A percentile compares a stretch with the other conserved stretches of the same genome.
phyloP scores from a whole-genome alignment of 495 filamentous ascomycete species.

The Penicillium steckii region DNA sequence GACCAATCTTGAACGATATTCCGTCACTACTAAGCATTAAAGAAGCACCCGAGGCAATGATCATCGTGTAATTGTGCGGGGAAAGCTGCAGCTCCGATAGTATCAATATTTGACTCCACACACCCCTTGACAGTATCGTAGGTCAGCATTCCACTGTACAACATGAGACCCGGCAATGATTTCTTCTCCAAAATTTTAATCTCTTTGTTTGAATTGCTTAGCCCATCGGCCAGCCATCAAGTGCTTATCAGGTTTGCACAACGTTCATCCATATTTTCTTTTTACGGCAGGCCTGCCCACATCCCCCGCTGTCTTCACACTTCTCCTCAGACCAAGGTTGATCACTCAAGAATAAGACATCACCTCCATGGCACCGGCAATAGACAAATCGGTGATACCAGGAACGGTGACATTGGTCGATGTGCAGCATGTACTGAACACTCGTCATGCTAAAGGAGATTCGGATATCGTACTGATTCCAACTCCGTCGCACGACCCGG shows the following conservation, averaged over 20 bases:
- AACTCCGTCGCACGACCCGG: constrained; percentile 54
- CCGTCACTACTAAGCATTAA: too few relatives aligned
- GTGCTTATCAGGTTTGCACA: too few relatives aligned
- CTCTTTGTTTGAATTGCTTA: too few relatives aligned
- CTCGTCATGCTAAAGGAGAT: constrained; percentile 39
- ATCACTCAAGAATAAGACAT: too few relatives aligned
- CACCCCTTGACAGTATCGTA: constrained; percentile 3
- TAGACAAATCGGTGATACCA: constrained; percentile 47
- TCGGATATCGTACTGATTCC: constrained; percentile 60
- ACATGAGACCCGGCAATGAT: background rate
- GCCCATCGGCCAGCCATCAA: too few relatives aligned
- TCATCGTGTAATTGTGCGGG: constrained; percentile 7
- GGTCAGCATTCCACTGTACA: constrained; percentile 8
- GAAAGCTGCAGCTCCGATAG: background rate
- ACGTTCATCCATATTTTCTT: too few relatives aligned
- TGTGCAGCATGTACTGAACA: constrained; percentile 45
- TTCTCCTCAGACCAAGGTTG: too few relatives aligned
- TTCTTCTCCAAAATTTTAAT: too few relatives aligned
- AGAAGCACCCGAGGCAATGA: background rate
- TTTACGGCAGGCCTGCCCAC: too few relatives aligned
- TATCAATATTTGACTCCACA: constrained; percentile 1
- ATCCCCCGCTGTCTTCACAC: too few relatives aligned
- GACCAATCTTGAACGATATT: too few relatives aligned
- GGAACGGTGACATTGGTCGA: constrained; percentile 57
- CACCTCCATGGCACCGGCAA: constrained; percentile 25